These are phyloP conservation scores for Chalaropsis ovoidea DNA, from an alignment of 2,329 filamentous ascomycete genomes.

Conservation along the genomic window DNA sequence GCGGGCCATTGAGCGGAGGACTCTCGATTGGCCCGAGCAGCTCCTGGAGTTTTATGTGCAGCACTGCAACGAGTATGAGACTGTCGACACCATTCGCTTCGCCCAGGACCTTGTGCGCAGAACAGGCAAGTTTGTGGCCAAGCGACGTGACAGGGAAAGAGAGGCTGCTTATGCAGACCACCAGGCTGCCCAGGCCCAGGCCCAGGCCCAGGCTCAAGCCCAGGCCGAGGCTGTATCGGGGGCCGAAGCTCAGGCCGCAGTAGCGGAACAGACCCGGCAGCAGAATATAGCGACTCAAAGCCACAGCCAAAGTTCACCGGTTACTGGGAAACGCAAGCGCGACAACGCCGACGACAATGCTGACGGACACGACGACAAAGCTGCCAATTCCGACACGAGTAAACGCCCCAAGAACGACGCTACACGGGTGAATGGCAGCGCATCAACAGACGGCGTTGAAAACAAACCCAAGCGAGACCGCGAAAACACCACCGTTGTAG, in stretches of 20 bases:
- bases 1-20: slow-evolving; percentile 53
- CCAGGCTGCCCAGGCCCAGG: slow-evolving; percentile 28
- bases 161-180: slow-evolving; percentile 41
- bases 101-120: slow-evolving; percentile 66
- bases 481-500: slow-evolving; percentile 77
- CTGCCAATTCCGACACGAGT: slow-evolving; percentile 31
- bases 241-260: slow-evolving; percentile 22
- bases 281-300: background rate
- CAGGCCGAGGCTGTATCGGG: slow-evolving; percentile 28
- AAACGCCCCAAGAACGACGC: slow-evolving; percentile 56
- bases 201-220: slow-evolving; percentile 18
- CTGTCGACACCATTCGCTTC: slow-evolving; percentile 60
- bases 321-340: slow-evolving; percentile 61
- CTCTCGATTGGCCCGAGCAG: slow-evolving; percentile 67
- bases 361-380: slow-evolving; percentile 33
- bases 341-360: slow-evolving; percentile 39
- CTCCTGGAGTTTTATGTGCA: slow-evolving; percentile 63
- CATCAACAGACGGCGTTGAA: background rate
- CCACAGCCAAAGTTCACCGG: slow-evolving; percentile 32
- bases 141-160: slow-evolving; percentile 56
- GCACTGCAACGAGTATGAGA: slow-evolving; percentile 85
- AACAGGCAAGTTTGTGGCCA: slow-evolving; percentile 51
- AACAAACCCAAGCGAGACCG: slow-evolving; percentile 62
- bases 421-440: background rate
- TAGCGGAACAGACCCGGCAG: slow-evolving; percentile 1